Base-by-base conservation (phyloP, 73 alveolate species). In the Tetrahymena elliotti region DNA sequence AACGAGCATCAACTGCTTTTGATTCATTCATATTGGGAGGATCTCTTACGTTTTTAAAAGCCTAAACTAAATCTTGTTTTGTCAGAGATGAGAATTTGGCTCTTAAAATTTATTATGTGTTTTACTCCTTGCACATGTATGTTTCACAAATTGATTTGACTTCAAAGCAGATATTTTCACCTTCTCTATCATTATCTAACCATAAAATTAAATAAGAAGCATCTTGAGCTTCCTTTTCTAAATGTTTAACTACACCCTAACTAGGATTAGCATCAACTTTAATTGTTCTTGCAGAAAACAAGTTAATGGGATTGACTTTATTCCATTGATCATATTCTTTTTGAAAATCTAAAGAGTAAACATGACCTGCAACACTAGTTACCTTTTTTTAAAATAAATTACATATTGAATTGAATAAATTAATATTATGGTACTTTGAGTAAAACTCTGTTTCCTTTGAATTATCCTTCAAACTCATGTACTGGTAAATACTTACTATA, bases 131-230 rank as follows among this genome's bases (percentile, higher is more conserved):
- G 52, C 97, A 95, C 92, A 96, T 96, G 38, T 96, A 96, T 68
- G 98, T 95, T 88, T 95, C 95, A 96, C 99, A 95, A 33, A 96
- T 96, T 92, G 98, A 98, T 52, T 97, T 96, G 38, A 99, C 99
- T 96, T 99, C 99, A 97, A 97, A 99, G 98, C 99, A 99, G 18
- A 99, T 99, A 95, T 99, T 99, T 97, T 99, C 99, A 34, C 99
- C 99, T 95, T 99, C 99, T 84, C 99, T 98, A 97, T 99, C 99
- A 93, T 99, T 99, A 96, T 99, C 99, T 22, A 99, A 98, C 99
- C 99, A 99, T 54, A 99, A 98, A 39, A 99, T 98, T 95, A 99
- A 84, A 84, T 97, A 98, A 94, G 97, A 96, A 93, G 98, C 97
- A 4, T 99, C 99, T 38, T 39, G 83, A 35, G 99, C 98, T 94